phyloP scores from a whole-genome alignment of 768 basidiomycete genomes.

The Auriscalpium orientale region DNA sequence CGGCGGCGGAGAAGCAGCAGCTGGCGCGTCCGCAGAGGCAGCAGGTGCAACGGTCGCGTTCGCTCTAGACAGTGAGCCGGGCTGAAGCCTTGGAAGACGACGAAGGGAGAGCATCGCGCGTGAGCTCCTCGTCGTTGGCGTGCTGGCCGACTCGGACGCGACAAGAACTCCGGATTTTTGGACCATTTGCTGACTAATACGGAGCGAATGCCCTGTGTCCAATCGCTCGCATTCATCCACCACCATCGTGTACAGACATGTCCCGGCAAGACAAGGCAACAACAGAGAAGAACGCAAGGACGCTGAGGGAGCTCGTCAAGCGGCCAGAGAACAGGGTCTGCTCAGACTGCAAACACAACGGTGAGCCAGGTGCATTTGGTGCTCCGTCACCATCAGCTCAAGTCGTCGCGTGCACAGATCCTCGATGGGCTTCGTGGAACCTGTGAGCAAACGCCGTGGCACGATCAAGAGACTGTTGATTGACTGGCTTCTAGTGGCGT shows the following conservation, averaged over 20 bases:
- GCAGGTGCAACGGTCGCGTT: constrained; percentile 8
- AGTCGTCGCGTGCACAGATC: constrained; percentile 46
- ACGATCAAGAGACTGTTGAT: not conserved
- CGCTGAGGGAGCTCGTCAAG: constrained; percentile 82
- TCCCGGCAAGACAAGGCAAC: constrained; percentile 75
- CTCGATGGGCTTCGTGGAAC: constrained; percentile 98
- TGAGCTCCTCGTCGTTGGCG: not conserved
- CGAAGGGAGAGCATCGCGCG: constrained; percentile 9
- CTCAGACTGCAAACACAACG: constrained; percentile 95
- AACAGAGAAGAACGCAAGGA: constrained; percentile 69
- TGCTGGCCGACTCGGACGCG: too few relatives aligned
- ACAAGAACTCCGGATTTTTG: too few relatives aligned
- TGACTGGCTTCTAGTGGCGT: constrained; percentile 53
- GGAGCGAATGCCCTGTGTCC: constrained; percentile 6
- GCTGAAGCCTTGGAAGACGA: constrained; percentile 3
- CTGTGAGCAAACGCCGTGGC: constrained; percentile 42
- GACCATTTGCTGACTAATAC: too few relatives aligned
- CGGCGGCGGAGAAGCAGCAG: not conserved
- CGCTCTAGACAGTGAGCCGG: constrained; percentile 4
- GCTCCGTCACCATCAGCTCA: not conserved
- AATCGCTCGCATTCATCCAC: not conserved
- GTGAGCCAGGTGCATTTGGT: constrained; percentile 35
- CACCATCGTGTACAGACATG: constrained; percentile 18
- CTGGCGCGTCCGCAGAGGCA: not conserved
- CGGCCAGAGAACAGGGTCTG: constrained; percentile 89